Evolutionary conservation across 768 basidiomycete species (phyloP).

Genomic region (Lactarius tabidus): DNA sequence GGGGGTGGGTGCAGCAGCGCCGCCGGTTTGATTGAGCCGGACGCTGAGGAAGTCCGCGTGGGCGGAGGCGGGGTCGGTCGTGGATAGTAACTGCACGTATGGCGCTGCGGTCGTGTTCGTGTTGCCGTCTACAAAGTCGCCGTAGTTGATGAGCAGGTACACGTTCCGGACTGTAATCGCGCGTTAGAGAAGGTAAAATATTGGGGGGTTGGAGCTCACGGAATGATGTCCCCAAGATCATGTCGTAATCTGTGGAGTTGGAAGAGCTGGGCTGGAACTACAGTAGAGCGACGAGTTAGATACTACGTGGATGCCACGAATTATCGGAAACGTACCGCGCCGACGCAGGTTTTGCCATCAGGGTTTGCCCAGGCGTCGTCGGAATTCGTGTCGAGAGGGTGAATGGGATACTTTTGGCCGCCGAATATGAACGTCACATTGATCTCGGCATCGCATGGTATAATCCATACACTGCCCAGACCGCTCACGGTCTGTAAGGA

Average conservation of each 20-base stretch:
- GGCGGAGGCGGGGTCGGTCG: constrained; percentile 50
- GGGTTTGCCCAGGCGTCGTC: constrained; percentile 27
- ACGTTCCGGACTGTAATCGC: constrained; percentile 34
- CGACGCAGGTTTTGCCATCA: constrained; percentile 33
- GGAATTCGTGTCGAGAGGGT: constrained; percentile 34
- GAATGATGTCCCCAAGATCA: constrained; percentile 38
- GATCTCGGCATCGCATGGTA: constrained; percentile 35
- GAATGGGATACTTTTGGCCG: constrained; percentile 34
- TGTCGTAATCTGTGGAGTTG: constrained; percentile 29
- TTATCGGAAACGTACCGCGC: constrained; percentile 27
- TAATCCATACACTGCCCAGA: constrained; percentile 30
- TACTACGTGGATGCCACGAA: neutral
- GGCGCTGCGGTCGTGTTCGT: constrained; percentile 44
- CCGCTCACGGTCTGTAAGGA: constrained; percentile 25
- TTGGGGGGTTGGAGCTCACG: constrained; percentile 26
- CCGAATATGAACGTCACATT: constrained; percentile 35
- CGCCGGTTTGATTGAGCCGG: constrained; percentile 44
- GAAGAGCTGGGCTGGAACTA: constrained; percentile 35
- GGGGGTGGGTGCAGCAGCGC: constrained; percentile 34
- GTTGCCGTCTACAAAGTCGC: constrained; percentile 33
- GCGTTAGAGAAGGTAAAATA: constrained; percentile 1
- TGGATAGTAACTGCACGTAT: constrained; percentile 64
- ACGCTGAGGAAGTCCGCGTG: constrained; percentile 60
- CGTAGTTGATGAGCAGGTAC: constrained; percentile 37
- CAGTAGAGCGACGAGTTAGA: neutral